Conservation (phyloP, 176 grass and related monocot species). For the Musa troglodytarum region DNA sequence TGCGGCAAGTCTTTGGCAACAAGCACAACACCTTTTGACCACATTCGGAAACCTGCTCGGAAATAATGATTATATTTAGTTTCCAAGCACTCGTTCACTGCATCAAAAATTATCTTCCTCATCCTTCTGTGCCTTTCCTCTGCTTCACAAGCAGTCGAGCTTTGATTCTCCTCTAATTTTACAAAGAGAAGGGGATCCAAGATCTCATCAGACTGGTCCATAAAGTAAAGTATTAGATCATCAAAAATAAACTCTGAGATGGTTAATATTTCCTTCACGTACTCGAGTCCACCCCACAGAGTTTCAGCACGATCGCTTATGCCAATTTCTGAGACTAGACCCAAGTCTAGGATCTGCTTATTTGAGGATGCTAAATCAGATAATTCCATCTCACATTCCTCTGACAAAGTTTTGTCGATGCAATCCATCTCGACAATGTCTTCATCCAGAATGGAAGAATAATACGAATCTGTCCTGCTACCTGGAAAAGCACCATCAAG, state of each 20-base stretch:
- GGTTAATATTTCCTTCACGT: constrained; percentile 58
- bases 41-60: constrained; percentile 48
- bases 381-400: constrained; percentile 43
- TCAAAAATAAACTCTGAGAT: constrained; percentile 16
- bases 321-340: constrained; percentile 47
- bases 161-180: constrained; percentile 31
- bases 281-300: constrained; percentile 40
- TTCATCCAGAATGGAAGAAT: constrained; percentile 30
- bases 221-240: constrained; percentile 13
- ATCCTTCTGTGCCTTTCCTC: constrained; percentile 37
- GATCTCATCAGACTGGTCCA: constrained; percentile 31
- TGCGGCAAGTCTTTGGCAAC: constrained; percentile 40
- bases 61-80: constrained; percentile 62
- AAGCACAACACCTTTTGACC: constrained; percentile 54
- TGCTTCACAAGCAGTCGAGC: constrained; percentile 16
- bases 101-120: constrained; percentile 68
- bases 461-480: constrained; percentile 24
- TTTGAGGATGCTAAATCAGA: constrained; percentile 46
- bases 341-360: constrained; percentile 34
- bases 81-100: constrained; percentile 51
- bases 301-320: constrained; percentile 31
- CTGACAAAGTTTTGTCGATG: constrained; percentile 40
- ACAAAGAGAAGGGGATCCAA: constrained; percentile 43
- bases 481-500: constrained; percentile 38
- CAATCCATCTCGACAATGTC: constrained; percentile 31